phyloP scores from a whole-genome alignment of 768 basidiomycete species.

The Favolaschia claudopus region DNA sequence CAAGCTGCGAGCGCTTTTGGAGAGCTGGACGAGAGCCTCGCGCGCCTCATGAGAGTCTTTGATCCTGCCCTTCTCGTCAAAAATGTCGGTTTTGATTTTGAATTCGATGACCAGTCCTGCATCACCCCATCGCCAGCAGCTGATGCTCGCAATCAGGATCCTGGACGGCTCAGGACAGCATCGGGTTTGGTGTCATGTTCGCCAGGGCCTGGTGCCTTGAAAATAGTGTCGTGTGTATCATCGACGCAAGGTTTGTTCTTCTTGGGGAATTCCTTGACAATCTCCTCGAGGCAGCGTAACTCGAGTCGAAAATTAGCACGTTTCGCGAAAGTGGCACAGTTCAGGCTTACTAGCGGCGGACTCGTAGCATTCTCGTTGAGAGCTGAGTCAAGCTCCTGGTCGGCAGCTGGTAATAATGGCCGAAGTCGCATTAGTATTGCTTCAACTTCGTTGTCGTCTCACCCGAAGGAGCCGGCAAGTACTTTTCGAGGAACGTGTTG shows the following conservation, averaged over 20 bases:
- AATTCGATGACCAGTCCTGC: slow-evolving; percentile 5
- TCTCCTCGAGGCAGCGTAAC: background rate
- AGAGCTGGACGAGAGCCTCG: background rate
- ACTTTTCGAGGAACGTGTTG: background rate
- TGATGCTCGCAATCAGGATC: background rate
- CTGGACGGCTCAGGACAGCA: slow-evolving; percentile 1
- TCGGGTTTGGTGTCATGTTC: slow-evolving; percentile 5
- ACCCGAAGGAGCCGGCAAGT: background rate
- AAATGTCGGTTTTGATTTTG: slow-evolving; percentile 2
- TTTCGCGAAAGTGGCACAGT: background rate
- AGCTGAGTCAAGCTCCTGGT: background rate
- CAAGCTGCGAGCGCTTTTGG: slow-evolving; percentile 6
- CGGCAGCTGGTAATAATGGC: background rate
- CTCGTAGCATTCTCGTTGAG: no score
- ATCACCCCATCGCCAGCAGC: background rate
- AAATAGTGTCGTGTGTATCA: background rate
- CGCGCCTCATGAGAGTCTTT: background rate
- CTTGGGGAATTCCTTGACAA: background rate
- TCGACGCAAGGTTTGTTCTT: background rate
- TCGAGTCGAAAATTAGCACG: background rate
- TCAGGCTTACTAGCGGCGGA: background rate
- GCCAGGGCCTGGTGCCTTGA: background rate
- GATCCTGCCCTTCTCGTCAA: background rate
- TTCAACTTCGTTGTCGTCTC: background rate
- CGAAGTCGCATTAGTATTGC: background rate